Conservation (phyloP, 345 rosid genomes). For the Tarenaya hassleriana region DNA sequence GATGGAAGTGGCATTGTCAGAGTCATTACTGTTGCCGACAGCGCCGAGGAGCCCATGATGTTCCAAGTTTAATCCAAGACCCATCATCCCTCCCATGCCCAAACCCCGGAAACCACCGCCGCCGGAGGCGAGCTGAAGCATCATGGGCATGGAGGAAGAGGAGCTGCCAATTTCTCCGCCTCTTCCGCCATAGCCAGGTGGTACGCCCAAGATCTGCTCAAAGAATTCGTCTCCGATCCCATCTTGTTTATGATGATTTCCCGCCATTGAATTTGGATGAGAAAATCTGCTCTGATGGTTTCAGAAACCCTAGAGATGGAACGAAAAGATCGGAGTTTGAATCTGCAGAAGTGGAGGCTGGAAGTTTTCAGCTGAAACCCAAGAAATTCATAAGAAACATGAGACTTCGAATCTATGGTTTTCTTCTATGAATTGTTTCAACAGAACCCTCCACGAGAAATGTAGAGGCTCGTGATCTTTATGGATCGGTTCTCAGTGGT, state of each 20-base stretch:
- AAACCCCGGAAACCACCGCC: conserved; percentile 25
- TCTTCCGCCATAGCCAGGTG: conserved; percentile 38
- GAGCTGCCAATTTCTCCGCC: conserved; percentile 24
- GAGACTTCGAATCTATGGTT: no score
- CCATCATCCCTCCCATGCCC: conserved; percentile 30
- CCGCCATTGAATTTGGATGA: conserved; percentile 33
- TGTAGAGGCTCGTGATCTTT: no score
- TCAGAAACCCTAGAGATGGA: no score
- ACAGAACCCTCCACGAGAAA: no score
- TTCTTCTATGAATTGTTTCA: no score
- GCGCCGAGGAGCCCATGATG: conserved; percentile 34
- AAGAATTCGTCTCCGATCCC: conserved; percentile 63
- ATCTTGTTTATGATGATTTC: conserved; percentile 38
- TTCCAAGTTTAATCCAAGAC: conserved; percentile 36
- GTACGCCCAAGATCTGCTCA: conserved; percentile 62
- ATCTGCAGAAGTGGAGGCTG: neutral
- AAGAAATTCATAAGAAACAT: neutral
- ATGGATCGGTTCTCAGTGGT: no score
- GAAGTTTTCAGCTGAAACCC: neutral
- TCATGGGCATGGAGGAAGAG: conserved; percentile 36
- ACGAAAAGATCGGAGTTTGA: neutral
- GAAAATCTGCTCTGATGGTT: no score
- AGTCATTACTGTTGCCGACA: no score
- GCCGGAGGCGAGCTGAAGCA: conserved; percentile 49
- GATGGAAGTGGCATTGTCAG: conserved; percentile 25